A percentile compares a stretch with the other conserved stretches of the same genome.
Evolutionary conservation across 345 rosid species (phyloP).

Genomic region (Lumnitzera racemosa): DNA sequence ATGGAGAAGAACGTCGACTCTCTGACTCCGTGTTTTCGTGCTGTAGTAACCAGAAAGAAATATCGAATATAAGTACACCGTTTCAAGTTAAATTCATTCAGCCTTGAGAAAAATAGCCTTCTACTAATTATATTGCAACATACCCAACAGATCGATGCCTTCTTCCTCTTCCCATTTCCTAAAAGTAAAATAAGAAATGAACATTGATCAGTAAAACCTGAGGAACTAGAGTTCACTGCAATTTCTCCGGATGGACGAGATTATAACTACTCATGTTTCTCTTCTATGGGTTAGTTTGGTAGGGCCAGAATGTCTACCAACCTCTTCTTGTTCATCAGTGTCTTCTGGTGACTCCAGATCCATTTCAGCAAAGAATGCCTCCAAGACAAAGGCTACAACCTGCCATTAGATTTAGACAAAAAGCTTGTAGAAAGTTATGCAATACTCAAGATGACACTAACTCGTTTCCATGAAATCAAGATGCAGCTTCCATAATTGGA

Average conservation of each 20-base stretch:
- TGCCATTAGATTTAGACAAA: constrained; percentile 26
- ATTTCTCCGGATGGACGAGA: no score
- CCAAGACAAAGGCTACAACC: constrained; percentile 97
- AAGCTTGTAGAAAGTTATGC: constrained; percentile 3
- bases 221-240: not conserved
- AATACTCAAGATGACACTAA: not conserved
- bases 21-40: constrained; percentile 76
- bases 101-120: not conserved
- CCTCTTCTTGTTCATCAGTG: constrained; percentile 46
- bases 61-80: not conserved
- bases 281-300: no score
- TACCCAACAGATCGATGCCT: constrained; percentile 56
- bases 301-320: constrained; percentile 10
- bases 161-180: constrained; percentile 45
- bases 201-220: not conserved
- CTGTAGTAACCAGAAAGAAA: constrained; percentile 31
- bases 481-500: no score
- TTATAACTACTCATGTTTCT: no score
- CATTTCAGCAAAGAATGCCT: constrained; percentile 93
- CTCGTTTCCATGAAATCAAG: no score
- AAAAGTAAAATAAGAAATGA: not conserved
- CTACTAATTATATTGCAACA: constrained; percentile 8
- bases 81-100: not conserved
- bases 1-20: constrained; percentile 87
- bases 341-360: constrained; percentile 67